These are phyloP conservation scores for Rubia yunnanensis DNA, from an alignment of 257 asterid genomes.

Conservation along the genomic window DNA sequence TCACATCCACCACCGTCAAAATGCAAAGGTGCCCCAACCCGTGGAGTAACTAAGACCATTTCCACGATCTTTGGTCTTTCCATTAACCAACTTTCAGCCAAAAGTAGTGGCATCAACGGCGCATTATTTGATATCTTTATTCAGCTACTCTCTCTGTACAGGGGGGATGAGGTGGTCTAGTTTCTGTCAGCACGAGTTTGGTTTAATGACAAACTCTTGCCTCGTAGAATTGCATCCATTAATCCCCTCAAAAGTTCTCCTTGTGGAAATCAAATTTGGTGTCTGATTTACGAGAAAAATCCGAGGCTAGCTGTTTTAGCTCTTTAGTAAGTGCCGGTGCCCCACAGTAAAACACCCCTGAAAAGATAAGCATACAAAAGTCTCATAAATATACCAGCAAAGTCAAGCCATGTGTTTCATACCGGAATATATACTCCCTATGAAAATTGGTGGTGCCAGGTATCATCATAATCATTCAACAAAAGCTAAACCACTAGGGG, in stretches of 20 bases:
- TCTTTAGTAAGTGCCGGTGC: constrained; percentile 73
- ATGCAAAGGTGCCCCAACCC: too few species aligned
- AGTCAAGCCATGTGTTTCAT: not conserved
- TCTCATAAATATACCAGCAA: not conserved
- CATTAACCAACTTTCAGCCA: not conserved
- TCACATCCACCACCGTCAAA: constrained; percentile 8
- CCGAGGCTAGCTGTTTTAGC: constrained; percentile 51
- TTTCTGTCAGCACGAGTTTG: not conserved
- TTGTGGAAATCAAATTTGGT: constrained; percentile 88
- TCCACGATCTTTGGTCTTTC: constrained; percentile 14
- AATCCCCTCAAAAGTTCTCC: constrained; percentile 54
- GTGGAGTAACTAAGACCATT: constrained; percentile 10
- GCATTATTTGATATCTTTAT: constrained; percentile 1
- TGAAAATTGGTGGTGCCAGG: too few species aligned
- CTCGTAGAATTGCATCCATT: not conserved
- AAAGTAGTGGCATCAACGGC: not conserved
- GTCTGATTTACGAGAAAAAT: constrained; percentile 60
- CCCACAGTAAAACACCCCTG: constrained; percentile 96
- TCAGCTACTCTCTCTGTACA: constrained; percentile 11
- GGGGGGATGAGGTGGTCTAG: not conserved
- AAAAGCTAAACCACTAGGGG: constrained; percentile 2
- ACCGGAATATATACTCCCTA: not conserved
- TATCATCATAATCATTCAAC: constrained; percentile 8
- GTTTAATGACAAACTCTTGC: too few species aligned
- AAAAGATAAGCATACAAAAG: not conserved